Percentiles rank a stretch among this genome's conserved stretches.
Evolutionary conservation across 164 flowering plant species (phyloP).

Genomic region (Vitis riparia): DNA sequence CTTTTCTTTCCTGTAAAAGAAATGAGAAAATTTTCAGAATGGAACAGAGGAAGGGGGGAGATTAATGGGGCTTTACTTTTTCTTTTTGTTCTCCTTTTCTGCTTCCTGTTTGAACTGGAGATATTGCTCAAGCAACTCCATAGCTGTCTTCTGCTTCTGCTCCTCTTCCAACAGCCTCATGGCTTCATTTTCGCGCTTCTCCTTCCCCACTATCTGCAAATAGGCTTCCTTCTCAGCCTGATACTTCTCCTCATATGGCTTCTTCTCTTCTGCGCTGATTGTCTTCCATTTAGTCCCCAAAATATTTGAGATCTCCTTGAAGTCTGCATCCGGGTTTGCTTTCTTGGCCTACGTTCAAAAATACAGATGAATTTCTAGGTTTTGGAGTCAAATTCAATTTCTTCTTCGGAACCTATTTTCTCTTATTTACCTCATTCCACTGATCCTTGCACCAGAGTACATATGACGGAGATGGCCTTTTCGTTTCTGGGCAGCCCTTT

Average conservation of each 20-base stretch:
- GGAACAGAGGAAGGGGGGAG: not conserved
- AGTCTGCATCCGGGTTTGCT: conserved; percentile 74
- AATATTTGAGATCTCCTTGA: conserved; percentile 72
- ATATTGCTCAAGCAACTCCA: conserved; percentile 90
- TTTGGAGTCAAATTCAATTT: not conserved
- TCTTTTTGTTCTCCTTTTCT: conserved; percentile 54
- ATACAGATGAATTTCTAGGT: not conserved
- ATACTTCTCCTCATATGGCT: conserved; percentile 88
- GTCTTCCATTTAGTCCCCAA: conserved; percentile 89
- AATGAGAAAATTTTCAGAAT: not conserved
- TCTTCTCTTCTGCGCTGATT: conserved; percentile 75
- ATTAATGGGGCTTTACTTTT: conserved; percentile 32
- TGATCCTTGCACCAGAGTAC: conserved; percentile 84
- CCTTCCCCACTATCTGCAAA: conserved; percentile 67
- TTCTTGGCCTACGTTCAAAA: conserved; percentile 57
- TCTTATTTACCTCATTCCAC: conserved; percentile 68
- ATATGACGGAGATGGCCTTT: conserved; percentile 80
- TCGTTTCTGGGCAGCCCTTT: conserved; percentile 52
- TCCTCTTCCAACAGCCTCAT: conserved; percentile 85
- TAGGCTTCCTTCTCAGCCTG: conserved; percentile 76
- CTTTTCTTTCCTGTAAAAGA: not conserved
- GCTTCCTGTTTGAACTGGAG: conserved; percentile 74
- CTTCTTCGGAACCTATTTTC: not conserved
- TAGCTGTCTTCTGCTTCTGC: conserved; percentile 90
- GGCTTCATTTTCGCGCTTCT: conserved; percentile 89